These are phyloP conservation scores for Mortierella sp. DNA, from an alignment of 371 early-diverging fungal genomes.

Conservation along the genomic window DNA sequence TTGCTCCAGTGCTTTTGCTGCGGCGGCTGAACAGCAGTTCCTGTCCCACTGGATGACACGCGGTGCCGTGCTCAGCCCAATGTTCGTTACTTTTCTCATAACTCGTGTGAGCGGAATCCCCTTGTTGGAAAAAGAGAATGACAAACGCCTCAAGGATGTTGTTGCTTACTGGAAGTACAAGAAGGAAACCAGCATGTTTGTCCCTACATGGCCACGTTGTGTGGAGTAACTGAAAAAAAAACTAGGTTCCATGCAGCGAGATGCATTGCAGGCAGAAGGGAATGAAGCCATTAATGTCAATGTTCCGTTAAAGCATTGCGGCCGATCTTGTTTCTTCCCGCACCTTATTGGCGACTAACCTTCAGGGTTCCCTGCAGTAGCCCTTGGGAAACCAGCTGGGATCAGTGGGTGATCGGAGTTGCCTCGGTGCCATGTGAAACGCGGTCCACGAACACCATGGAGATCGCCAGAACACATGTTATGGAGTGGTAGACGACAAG, in stretches of 20 bases:
- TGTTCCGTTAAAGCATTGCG: no score
- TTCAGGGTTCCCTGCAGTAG: no score
- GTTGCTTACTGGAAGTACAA: conserved; percentile 55
- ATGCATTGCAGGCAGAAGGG: no score
- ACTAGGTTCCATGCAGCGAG: background rate
- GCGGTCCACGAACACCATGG: no score
- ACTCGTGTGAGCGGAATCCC: conserved; percentile 54
- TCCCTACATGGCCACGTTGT: conserved; percentile 36
- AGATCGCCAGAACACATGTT: no score
- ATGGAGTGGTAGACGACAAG: no score
- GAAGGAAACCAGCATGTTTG: conserved; percentile 50
- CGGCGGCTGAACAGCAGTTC: conserved; percentile 15
- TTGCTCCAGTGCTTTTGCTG: conserved; percentile 19
- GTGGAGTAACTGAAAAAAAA: conserved; percentile 11
- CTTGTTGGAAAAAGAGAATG: conserved; percentile 39
- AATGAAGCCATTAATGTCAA: no score
- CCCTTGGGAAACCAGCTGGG: no score
- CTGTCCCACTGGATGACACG: conserved; percentile 31
- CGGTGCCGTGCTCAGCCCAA: conserved; percentile 35
- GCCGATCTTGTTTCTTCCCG: no score
- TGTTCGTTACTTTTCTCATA: conserved; percentile 46
- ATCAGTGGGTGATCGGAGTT: no score
- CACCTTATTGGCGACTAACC: no score
- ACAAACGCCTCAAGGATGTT: conserved; percentile 42
- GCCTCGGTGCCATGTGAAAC: no score